A percentile compares a stretch with the other conserved stretches of the same genome.
Conservation (phyloP, 441 rosid genomes). For the Populus tomentosa region DNA sequence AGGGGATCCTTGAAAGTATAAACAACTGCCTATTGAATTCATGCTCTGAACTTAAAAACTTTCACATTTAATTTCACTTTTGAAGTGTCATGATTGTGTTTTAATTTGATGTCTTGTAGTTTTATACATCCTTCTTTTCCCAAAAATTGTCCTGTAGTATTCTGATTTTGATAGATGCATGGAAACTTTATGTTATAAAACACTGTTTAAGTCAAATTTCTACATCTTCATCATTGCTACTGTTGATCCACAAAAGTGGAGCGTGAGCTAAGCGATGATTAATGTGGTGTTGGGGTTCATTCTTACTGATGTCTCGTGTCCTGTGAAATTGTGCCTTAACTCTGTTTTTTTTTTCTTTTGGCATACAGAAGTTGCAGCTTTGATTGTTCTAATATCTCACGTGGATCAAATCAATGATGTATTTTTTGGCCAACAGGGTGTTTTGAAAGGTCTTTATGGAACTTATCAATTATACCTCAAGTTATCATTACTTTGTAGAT, state of each 20-base stretch:
- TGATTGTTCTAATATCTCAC: slow-evolving; percentile 61
- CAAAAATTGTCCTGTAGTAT: not conserved
- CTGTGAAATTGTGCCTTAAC: not conserved
- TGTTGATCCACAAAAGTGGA: not conserved
- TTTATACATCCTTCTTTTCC: not conserved
- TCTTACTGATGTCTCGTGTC: not conserved
- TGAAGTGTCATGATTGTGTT: not conserved
- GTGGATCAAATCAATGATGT: slow-evolving; percentile 57
- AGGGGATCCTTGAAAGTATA: not conserved
- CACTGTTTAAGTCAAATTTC: not conserved
- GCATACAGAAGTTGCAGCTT: slow-evolving; percentile 65
- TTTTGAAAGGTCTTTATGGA: slow-evolving; percentile 46
- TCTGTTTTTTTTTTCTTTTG: slow-evolving; percentile 12
- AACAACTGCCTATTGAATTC: not conserved
- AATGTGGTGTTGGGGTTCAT: slow-evolving; percentile 2
- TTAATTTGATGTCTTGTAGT: not conserved
- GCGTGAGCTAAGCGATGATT: not conserved
- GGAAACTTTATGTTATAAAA: not conserved
- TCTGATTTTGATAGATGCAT: not conserved
- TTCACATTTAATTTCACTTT: not conserved
- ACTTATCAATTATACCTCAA: slow-evolving; percentile 16
- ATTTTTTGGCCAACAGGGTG: slow-evolving; percentile 57
- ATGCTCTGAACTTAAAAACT: not conserved
- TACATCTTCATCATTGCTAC: not conserved
- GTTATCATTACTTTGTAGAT: slow-evolving; percentile 4